Evolutionary conservation across 139 green algal species (phyloP).

Genomic region (Bryopsis sp.): DNA sequence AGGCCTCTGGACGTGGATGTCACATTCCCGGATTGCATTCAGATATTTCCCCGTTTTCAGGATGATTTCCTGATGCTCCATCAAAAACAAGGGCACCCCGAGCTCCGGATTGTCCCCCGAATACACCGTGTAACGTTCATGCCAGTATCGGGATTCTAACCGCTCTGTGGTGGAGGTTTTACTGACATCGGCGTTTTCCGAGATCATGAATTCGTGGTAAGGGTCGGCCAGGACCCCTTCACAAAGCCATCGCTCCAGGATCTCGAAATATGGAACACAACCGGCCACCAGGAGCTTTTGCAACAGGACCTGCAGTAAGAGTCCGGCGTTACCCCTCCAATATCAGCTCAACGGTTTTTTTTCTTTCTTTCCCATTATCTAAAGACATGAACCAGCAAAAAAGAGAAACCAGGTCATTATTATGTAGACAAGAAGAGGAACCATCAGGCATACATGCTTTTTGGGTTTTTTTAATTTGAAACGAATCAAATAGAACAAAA

Average conservation of each 20-base stretch:
- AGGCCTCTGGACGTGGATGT: slow-evolving; percentile 25
- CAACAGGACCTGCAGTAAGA: slow-evolving; percentile 43
- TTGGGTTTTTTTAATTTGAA: not conserved
- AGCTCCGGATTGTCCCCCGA: not conserved
- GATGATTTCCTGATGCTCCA: not conserved
- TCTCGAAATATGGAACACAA: slow-evolving; percentile 64
- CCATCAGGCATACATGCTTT: no score
- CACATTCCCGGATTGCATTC: slow-evolving; percentile 75
- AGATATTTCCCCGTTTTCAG: slow-evolving; percentile 63
- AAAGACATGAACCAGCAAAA: no score
- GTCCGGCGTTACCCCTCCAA: no score
- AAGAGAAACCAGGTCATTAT: no score
- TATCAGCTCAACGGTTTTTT: no score
- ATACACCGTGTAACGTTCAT: not conserved
- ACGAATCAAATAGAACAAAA: no score
- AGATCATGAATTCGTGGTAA: slow-evolving; percentile 84
- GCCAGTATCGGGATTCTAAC: not conserved
- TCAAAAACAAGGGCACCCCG: not conserved
- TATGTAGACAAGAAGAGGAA: no score
- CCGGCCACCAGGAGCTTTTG: slow-evolving; percentile 57
- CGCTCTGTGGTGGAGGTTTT: not conserved
- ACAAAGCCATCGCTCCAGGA: slow-evolving; percentile 73
- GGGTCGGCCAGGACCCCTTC: slow-evolving; percentile 73
- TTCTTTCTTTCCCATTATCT: no score
- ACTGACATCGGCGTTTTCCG: slow-evolving; percentile 24